Percentiles rank a stretch among this genome's conserved stretches.
Evolutionary conservation across 352 stramenopile genomes (phyloP).

Genomic region (Detonula confervacea): DNA sequence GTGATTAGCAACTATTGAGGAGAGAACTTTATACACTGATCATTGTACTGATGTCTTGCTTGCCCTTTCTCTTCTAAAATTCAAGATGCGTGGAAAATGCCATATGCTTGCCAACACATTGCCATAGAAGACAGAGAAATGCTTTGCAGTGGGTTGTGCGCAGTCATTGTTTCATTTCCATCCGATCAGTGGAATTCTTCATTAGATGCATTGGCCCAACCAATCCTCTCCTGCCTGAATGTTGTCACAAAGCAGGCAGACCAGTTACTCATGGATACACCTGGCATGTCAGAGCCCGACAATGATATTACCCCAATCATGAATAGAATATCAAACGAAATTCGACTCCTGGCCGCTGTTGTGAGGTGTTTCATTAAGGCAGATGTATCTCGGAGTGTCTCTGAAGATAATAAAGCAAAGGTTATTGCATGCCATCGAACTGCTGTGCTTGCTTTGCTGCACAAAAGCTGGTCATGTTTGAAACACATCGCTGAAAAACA

Average conservation of each 20-base stretch:
- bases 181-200: conserved; percentile 45
- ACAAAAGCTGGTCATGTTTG: conserved; percentile 58
- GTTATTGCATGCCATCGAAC: conserved; percentile 14
- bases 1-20: conserved; percentile 9
- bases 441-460: conserved; percentile 47
- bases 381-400: conserved; percentile 5
- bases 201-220: conserved; percentile 52
- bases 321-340: conserved; percentile 57
- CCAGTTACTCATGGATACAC: neutral
- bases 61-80: too few relatives aligned
- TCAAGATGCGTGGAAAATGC: conserved; percentile 66
- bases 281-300: neutral
- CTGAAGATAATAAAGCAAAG: neutral
- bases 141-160: conserved; percentile 60
- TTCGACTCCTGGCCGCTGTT: conserved; percentile 55
- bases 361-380: conserved; percentile 49
- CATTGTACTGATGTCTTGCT: too few relatives aligned
- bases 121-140: conserved; percentile 61
- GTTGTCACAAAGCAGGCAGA: conserved; percentile 44
- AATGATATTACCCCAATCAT: conserved; percentile 32
- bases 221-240: conserved; percentile 61
- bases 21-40: too few relatives aligned
- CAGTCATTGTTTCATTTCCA: conserved; percentile 58
- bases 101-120: conserved; percentile 48
- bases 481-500: conserved; percentile 47